Evolutionary conservation across 257 asterid species (phyloP).

Genomic region (Pogostemon cablin): DNA sequence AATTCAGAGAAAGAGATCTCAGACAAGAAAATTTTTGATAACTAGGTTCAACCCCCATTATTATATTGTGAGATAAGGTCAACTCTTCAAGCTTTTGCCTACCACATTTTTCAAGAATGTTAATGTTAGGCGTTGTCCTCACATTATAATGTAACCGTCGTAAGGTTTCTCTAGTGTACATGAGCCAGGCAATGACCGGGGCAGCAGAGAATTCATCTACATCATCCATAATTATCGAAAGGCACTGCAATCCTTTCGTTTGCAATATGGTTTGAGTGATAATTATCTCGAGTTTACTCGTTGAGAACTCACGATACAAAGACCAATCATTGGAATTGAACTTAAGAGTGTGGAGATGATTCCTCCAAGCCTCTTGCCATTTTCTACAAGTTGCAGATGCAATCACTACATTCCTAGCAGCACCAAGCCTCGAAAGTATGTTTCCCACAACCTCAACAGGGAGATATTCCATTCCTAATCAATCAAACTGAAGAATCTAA

Average conservation of each 20-base stretch:
- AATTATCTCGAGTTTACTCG: conserved; percentile 66
- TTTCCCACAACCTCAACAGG: conserved; percentile 84
- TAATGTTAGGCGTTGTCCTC: conserved; percentile 70
- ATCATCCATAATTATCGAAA: conserved; percentile 69
- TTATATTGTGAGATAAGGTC: conserved; percentile 70
- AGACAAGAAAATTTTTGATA: conserved; percentile 71
- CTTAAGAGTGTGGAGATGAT: conserved; percentile 67
- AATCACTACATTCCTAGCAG: conserved; percentile 69
- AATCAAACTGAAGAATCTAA: conserved; percentile 22
- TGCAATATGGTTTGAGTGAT: conserved; percentile 77
- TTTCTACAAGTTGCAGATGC: conserved; percentile 80
- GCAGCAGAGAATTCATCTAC: conserved; percentile 81
- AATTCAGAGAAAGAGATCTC: conserved; percentile 61
- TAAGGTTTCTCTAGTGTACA: conserved; percentile 72
- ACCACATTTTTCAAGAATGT: conserved; percentile 79
- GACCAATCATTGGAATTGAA: conserved; percentile 81
- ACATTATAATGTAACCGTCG: conserved; percentile 73
- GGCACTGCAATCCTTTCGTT: conserved; percentile 60
- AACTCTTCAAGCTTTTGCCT: conserved; percentile 74
- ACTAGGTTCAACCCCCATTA: conserved; percentile 73
- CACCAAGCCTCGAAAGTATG: conserved; percentile 66
- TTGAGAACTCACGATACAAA: conserved; percentile 60
- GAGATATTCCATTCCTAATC: conserved; percentile 60
- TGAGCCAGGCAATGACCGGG: conserved; percentile 84
- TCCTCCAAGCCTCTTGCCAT: conserved; percentile 78